Evolutionary conservation across 2,329 filamentous ascomycete species (phyloP).

Genomic region (Aspergillus brunneoviolaceus): DNA sequence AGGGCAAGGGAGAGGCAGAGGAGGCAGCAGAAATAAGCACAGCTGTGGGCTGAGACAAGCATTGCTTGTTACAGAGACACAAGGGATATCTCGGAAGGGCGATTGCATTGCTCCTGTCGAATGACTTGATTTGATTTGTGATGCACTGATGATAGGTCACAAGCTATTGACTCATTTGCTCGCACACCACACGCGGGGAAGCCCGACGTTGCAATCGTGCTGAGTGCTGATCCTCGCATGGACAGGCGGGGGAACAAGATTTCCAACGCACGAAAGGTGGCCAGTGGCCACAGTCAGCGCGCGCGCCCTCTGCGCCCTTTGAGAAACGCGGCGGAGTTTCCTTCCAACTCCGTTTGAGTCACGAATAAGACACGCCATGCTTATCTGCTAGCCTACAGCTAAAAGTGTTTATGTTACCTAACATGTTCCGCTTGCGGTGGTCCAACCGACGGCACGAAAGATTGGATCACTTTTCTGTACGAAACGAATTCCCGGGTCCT

Average conservation of each 20-base stretch:
- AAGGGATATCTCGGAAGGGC: background rate
- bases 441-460: constrained; percentile 13
- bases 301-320: background rate
- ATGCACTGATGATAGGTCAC: background rate
- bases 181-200: constrained; percentile 10
- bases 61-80: background rate
- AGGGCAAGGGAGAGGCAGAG: background rate
- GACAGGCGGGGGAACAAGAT: constrained; percentile 1
- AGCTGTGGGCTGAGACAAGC: background rate
- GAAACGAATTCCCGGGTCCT: background rate
- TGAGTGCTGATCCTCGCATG: constrained; percentile 6
- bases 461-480: constrained; percentile 1
- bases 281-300: background rate
- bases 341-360: constrained; percentile 5
- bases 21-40: background rate
- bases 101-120: background rate
- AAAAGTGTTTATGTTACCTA: constrained; percentile 24
- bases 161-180: background rate
- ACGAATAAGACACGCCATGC: constrained; percentile 17
- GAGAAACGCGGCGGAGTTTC: constrained; percentile 3
- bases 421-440: constrained; percentile 19
- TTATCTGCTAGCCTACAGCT: constrained; percentile 17
- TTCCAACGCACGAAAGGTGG: background rate
- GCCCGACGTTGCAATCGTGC: constrained; percentile 13
- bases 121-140: background rate